phyloP scores from a whole-genome alignment of 805 yeast genomes.

The Torulaspora microellipsoides region DNA sequence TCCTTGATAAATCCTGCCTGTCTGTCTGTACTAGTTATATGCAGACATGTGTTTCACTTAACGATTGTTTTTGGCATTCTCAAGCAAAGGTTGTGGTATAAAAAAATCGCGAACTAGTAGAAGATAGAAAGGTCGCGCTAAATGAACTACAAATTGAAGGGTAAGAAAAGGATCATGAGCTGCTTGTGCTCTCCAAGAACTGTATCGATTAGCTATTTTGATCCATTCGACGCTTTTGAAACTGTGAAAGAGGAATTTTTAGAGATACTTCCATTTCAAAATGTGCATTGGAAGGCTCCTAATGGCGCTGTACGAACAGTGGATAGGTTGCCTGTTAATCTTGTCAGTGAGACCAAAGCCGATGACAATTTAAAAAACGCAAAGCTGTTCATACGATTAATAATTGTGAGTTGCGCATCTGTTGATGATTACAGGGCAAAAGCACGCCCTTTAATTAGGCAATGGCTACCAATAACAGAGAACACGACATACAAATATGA shows the following conservation, averaged over 20 bases:
- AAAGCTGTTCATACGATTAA: slow-evolving; percentile 56
- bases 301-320: slow-evolving; percentile 27
- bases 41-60: background rate
- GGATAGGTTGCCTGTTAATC: slow-evolving; percentile 19
- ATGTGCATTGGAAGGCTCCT: slow-evolving; percentile 32
- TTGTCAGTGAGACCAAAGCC: slow-evolving; percentile 19
- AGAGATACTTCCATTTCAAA: slow-evolving; percentile 28
- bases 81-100: no score
- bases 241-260: slow-evolving; percentile 27
- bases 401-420: slow-evolving; percentile 62
- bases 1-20: no score
- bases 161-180: background rate
- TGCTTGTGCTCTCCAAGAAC: slow-evolving; percentile 3
- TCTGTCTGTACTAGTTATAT: no score
- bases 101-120: no score
- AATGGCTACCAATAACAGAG: slow-evolving; percentile 54
- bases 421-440: slow-evolving; percentile 73
- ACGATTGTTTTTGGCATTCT: background rate
- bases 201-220: slow-evolving; percentile 31
- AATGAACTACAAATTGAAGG: no score
- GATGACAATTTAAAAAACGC: slow-evolving; percentile 1
- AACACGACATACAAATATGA: slow-evolving; percentile 2
- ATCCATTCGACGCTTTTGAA: slow-evolving; percentile 34
- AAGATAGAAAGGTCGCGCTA: no score
- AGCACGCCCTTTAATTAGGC: slow-evolving; percentile 74